Evolutionary conservation across 371 early-diverging fungal species (phyloP), one percentile per base, ranked within the genome.

Genomic region (Mortierella sp.): DNA sequence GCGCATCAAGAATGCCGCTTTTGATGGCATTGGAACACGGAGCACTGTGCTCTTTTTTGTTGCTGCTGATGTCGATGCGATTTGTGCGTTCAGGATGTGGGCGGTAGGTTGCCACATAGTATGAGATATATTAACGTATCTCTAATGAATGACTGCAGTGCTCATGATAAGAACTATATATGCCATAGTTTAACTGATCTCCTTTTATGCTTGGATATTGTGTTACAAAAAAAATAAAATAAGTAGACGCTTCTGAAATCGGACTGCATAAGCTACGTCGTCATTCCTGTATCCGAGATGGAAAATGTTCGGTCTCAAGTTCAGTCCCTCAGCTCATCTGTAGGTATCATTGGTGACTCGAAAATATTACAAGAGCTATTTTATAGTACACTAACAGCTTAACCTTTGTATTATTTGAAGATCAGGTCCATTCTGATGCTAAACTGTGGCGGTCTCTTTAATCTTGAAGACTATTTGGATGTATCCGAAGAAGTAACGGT

Each of bases 361-460:
- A 57, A 34, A 19, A 22, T 1, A 73, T 65, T 23, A 83, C 83
- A 60, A 69, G 67, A 10, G 2, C 15, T 40, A 15, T 15, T 40
- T 13, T 40, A 40, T 15, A 40, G 8, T n/a, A n/a, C n/a, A 47
- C 47, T 47, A 47, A 47, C 47, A n/a, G n/a, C 17, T 19, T 82
- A 85, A 17, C 84, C 84, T n/a, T n/a, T 71, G 66, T 64, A 37
- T 56, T 17, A 5, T 37, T 53, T 23, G 26, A 40, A 95, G 91
- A 79, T 96, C 31, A 89, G 90, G 12, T 87, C 93, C 0, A 86
- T 96, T 32, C 83, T 97, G 35, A 86, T 96, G 83, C 85, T 98
- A 65, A 97, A 97, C 83, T 96, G 96, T 80, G 97, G 96, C 8
- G 96, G 91, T 2, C 69, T 89, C 31, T 85, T 94, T 40, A 94